Evolutionary conservation across 2,329 filamentous ascomycete species (phyloP).

Genomic region (Byssoonygena ceratinophila): DNA sequence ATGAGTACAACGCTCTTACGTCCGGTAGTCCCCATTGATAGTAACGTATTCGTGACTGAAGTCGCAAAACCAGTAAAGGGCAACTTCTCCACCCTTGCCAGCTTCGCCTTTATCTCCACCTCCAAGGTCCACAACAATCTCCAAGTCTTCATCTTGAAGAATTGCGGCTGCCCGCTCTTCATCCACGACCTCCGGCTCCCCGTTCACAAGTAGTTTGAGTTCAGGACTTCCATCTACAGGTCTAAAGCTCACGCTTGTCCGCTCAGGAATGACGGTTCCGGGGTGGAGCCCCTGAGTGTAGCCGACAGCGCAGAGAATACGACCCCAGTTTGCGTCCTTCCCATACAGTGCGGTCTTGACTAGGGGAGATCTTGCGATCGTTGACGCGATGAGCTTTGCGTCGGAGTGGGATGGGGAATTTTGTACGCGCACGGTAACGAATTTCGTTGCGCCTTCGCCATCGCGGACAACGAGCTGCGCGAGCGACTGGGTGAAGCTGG

Average conservation of each 20-base stretch:
- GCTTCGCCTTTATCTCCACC: constrained; percentile 37
- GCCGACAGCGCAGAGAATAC: constrained; percentile 87
- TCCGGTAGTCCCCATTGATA: constrained; percentile 58
- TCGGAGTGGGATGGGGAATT: constrained; percentile 59
- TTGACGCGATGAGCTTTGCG: constrained; percentile 69
- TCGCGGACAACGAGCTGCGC: constrained; percentile 91
- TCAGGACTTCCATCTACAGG: constrained; percentile 48
- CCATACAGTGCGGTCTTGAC: constrained; percentile 97
- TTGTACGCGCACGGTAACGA: constrained; percentile 79
- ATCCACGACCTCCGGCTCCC: constrained; percentile 53
- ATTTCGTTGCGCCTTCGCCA: constrained; percentile 95
- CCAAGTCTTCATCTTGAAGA: constrained; percentile 51
- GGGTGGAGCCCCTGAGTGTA: constrained; percentile 50
- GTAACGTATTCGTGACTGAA: constrained; percentile 61
- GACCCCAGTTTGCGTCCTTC: constrained; percentile 96
- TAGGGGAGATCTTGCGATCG: constrained; percentile 81
- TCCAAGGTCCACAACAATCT: constrained; percentile 50
- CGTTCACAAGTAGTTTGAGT: constrained; percentile 49
- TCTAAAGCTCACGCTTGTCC: constrained; percentile 52
- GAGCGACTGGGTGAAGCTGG: constrained; percentile 67
- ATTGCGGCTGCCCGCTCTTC: constrained; percentile 50
- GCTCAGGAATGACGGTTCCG: constrained; percentile 42
- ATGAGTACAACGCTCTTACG: constrained; percentile 29
- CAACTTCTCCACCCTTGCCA: constrained; percentile 41
- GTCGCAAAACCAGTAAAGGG: constrained; percentile 56